These are phyloP conservation scores for Pseudogymnoascus sp. DNA, from an alignment of 2,329 filamentous ascomycete species.

Conservation along the genomic window DNA sequence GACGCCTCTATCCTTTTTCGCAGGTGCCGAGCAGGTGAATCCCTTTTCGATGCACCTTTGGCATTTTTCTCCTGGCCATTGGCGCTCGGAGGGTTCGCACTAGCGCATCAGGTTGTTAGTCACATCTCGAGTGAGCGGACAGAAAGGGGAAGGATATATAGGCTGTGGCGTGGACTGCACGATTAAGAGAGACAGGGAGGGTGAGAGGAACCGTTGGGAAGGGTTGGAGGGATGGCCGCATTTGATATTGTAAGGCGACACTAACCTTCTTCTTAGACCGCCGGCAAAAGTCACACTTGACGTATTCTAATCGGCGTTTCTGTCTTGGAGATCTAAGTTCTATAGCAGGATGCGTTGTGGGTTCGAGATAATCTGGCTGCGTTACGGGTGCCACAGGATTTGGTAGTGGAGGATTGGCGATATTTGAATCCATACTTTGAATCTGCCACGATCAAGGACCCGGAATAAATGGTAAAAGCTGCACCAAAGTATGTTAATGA, in stretches of 20 bases:
- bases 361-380: not conserved
- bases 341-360: slow-evolving; percentile 11
- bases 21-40: not conserved
- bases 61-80: not conserved
- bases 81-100: not conserved
- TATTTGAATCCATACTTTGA: not conserved
- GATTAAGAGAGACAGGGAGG: not conserved
- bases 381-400: not conserved
- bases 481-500: not conserved
- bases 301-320: not conserved
- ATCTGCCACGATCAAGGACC: not conserved
- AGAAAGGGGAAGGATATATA: not conserved
- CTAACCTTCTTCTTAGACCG: not conserved
- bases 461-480: not conserved
- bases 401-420: not conserved
- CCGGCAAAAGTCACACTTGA: not conserved
- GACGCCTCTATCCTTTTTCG: not conserved
- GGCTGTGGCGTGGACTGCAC: not conserved
- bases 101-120: not conserved
- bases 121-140: not conserved
- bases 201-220: not conserved
- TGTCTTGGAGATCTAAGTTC: slow-evolving; percentile 10
- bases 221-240: not conserved
- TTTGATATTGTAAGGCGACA: not conserved
- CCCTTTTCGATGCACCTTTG: not conserved